Evolutionary conservation across 305 asterid genomes (phyloP), one percentile per base, ranked within the genome.

Genomic region (Petunia hybrid): DNA sequence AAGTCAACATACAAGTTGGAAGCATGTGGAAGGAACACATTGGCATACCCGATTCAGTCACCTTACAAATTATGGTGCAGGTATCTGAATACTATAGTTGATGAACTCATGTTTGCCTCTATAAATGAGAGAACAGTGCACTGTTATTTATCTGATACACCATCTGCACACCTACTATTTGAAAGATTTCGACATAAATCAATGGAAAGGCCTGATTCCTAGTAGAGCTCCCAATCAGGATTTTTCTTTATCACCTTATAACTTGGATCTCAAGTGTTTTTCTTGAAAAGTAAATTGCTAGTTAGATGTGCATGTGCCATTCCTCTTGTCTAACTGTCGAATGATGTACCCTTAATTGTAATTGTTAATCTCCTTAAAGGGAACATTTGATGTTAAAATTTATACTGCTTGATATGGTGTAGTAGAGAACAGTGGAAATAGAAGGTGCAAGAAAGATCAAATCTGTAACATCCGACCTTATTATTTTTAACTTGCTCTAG

Each of bases 31-130:
- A 77, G 98, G 98, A 82, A 94, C 98, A 31, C 94, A 89, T 81
- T 96, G 99, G 99, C 98, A 94, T 82, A 86, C 97, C 81, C 95
- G 97, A 83, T 96, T 96, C 86, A 89, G 85, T 89, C 99, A 96
- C 86, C 97, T 96, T 84, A 93, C 91, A 85, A 87, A 87, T 71
- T 96, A 96, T 81, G 98, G 99, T 70, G 97, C 98, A 91, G 98
- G 99, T 96, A 89, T 83, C 77, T 63, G 71, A 71, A 48, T 61
- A 63, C 65, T 63, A 55, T 53, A 42, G 57, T 77, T 79, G 57
- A 51, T 57, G 35, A 40, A 45, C 73, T 67, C 76, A 70, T 62
- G 76, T 56, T 73, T 66, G 39, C 63, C 4, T 67, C 51, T 80
- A 59, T 57, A 66, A 40, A 43, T 55, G 66, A 55, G 76, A 69